Conservation (phyloP, 176 grass and related monocot genomes). For the Oryza coarctata region DNA sequence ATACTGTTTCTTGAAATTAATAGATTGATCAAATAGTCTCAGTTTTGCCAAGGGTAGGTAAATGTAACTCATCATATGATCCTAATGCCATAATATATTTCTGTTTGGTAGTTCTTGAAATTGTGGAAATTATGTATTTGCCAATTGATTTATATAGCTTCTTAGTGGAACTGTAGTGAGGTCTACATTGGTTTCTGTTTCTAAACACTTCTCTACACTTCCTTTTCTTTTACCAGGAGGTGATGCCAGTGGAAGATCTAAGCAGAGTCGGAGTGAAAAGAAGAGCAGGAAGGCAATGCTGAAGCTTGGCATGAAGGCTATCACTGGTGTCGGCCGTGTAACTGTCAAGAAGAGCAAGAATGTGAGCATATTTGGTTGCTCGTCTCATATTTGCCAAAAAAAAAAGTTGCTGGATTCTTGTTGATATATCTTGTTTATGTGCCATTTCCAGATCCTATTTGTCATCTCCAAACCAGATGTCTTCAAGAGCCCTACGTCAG, state of each 20-base stretch:
- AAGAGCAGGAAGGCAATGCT: slow-evolving; percentile 85
- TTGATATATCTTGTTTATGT: background rate
- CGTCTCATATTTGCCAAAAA: too few species aligned
- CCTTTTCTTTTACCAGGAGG: slow-evolving; percentile 31
- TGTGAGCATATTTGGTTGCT: slow-evolving; percentile 16
- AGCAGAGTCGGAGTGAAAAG: slow-evolving; percentile 76
- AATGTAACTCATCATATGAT: background rate
- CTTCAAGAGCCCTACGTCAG: slow-evolving; percentile 68
- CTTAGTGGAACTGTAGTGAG: background rate
- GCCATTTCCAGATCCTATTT: slow-evolving; percentile 45
- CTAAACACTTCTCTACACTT: background rate
- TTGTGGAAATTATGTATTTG: too few species aligned
- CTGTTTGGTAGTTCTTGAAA: background rate
- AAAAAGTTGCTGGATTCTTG: background rate
- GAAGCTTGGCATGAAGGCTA: slow-evolving; percentile 77
- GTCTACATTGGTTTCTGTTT: background rate
- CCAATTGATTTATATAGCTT: background rate
- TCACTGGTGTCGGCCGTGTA: slow-evolving; percentile 73
- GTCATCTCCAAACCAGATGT: slow-evolving; percentile 75
- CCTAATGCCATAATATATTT: background rate
- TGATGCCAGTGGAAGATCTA: slow-evolving; percentile 69
- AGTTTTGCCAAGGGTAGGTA: too few species aligned
- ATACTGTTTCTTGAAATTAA: background rate
- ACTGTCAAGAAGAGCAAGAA: slow-evolving; percentile 85
- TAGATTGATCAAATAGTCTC: background rate